Conservation (phyloP, 768 basidiomycete genomes). For the Pulveroboletus sp. region DNA sequence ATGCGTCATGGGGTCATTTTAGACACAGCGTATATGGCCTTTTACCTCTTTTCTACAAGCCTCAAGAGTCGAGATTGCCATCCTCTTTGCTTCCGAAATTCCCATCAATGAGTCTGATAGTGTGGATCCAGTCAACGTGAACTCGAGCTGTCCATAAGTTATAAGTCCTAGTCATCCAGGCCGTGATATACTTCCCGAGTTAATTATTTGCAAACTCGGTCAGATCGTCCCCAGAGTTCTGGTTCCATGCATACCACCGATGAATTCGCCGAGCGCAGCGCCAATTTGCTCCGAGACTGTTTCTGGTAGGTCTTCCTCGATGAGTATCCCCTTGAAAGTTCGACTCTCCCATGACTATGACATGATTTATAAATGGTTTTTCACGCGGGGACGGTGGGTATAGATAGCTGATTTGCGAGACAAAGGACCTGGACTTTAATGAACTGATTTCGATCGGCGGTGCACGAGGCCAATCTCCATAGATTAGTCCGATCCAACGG, state of each 20-base stretch:
- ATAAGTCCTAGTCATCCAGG: too few species aligned
- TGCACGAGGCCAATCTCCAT: not conserved
- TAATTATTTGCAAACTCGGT: conserved; percentile 39
- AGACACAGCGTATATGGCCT: conserved; percentile 28
- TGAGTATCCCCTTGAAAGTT: conserved; percentile 41
- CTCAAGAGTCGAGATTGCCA: conserved; percentile 30
- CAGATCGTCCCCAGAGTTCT: conserved; percentile 26
- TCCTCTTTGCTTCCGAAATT: conserved; percentile 35
- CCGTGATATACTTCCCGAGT: conserved; percentile 39
- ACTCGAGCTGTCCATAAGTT: conserved; percentile 46
- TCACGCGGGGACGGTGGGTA: conserved; percentile 33
- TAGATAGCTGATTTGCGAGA: conserved; percentile 36
- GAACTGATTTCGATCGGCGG: conserved; percentile 34
- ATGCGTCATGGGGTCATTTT: conserved; percentile 31
- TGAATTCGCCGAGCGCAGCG: conserved; percentile 48
- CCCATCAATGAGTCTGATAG: conserved; percentile 42
- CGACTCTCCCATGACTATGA: conserved; percentile 54
- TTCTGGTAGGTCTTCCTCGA: conserved; percentile 30
- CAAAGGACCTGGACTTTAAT: conserved; percentile 48
- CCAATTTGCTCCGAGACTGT: conserved; percentile 45
- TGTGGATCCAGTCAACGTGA: conserved; percentile 37
- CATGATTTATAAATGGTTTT: conserved; percentile 42
- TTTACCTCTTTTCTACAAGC: conserved; percentile 29
- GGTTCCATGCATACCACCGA: conserved; percentile 46
- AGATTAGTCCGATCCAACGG: conserved; percentile 31